Percentiles rank a stretch among this genome's conserved stretches.
Evolutionary conservation across 495 filamentous ascomycete species (phyloP).

Genomic region (Penicillium goetzii): DNA sequence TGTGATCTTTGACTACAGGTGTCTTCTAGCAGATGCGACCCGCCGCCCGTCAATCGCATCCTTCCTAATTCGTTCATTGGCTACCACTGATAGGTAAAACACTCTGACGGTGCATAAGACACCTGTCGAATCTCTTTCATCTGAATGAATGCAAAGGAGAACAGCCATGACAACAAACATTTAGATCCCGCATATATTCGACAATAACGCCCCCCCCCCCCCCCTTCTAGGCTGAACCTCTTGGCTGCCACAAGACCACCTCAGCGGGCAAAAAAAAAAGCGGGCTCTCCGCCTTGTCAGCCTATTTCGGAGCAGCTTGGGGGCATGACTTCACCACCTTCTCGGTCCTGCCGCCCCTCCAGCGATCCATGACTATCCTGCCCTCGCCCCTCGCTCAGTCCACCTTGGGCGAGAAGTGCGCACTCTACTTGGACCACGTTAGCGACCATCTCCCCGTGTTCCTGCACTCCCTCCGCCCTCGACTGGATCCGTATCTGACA

Average conservation of each 20-base stretch:
- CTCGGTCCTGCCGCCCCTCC: slow-evolving; percentile 19
- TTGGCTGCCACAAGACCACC: slow-evolving; percentile 5
- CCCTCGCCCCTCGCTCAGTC: slow-evolving; percentile 51
- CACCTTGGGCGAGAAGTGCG: slow-evolving; percentile 52
- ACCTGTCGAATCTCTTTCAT: neutral
- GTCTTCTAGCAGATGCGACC: neutral
- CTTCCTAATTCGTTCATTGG: neutral
- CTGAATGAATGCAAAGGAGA: neutral
- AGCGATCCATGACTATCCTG: slow-evolving; percentile 46
- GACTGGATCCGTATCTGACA: slow-evolving; percentile 39
- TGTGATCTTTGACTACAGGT: neutral
- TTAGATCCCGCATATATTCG: neutral
- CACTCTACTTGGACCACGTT: slow-evolving; percentile 56
- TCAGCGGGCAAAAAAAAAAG: slow-evolving; percentile 32
- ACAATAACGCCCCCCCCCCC: neutral
- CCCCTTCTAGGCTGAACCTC: slow-evolving; percentile 1
- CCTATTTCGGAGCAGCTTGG: slow-evolving; percentile 20
- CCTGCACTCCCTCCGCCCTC: slow-evolving; percentile 46
- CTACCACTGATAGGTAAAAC: slow-evolving; percentile 6
- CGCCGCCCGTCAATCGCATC: neutral
- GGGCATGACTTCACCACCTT: slow-evolving; percentile 30
- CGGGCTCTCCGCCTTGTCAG: slow-evolving; percentile 40
- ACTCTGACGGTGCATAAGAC: neutral
- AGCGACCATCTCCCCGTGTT: slow-evolving; percentile 57
- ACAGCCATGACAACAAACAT: neutral